Conservation (phyloP, 352 stramenopile species). For the Phytopythium vexans region DNA sequence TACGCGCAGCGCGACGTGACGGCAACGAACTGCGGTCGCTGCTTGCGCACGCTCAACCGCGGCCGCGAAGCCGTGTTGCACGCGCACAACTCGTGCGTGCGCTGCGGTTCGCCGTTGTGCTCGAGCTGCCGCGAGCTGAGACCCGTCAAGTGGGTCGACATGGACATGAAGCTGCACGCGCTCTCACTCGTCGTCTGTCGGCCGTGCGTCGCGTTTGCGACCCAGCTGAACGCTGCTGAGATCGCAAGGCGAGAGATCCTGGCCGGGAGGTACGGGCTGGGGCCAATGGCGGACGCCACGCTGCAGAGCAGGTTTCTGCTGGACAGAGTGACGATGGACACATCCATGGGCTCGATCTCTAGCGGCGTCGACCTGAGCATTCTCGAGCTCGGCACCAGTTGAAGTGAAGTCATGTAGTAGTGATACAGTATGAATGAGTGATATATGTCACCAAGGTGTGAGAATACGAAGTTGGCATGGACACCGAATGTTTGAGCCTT, state of each 20-base stretch:
- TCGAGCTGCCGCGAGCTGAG: slow-evolving; percentile 19
- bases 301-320: not conserved
- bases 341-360: too few species aligned
- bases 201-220: slow-evolving; percentile 22
- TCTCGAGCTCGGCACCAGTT: too few species aligned
- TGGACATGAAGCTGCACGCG: slow-evolving; percentile 24
- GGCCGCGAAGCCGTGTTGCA: slow-evolving; percentile 3
- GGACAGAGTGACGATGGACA: not conserved
- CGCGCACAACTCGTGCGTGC: slow-evolving; percentile 10
- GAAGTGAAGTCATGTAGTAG: too few species aligned
- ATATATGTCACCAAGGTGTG: too few species aligned
- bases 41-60: slow-evolving; percentile 16
- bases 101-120: slow-evolving; percentile 27
- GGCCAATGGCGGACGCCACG: not conserved
- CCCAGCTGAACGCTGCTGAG: slow-evolving; percentile 20
- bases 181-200: slow-evolving; percentile 21
- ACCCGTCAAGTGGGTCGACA: slow-evolving; percentile 19
- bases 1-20: not conserved
- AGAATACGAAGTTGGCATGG: too few species aligned
- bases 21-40: slow-evolving; percentile 10
- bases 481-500: too few species aligned
- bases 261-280: not conserved
- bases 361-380: too few species aligned
- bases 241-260: slow-evolving; percentile 26
- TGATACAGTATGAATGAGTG: too few species aligned